Percentiles rank a stretch among this genome's conserved stretches.
phyloP scores from a whole-genome alignment of 2,329 filamentous ascomycete species.

The Pseudogymnoascus sp. region DNA sequence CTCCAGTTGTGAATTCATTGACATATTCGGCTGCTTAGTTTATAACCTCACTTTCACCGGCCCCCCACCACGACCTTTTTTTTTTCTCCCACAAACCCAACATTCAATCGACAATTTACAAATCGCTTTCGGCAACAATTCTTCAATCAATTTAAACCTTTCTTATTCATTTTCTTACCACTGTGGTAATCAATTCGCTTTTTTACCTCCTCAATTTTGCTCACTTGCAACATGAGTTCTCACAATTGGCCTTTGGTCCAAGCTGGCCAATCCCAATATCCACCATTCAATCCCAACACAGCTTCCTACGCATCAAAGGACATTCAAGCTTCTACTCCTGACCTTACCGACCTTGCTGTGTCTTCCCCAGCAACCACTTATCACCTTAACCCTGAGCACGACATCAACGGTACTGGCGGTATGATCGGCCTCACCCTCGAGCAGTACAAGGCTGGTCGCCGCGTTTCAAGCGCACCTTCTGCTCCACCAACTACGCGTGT shows the following conservation, averaged over 20 bases:
- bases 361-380: not conserved
- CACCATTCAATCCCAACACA: conserved; percentile 6
- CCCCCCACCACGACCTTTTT: not conserved
- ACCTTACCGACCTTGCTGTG: not conserved
- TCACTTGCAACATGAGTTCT: conserved; percentile 6
- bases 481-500: not conserved
- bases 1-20: conserved; percentile 4
- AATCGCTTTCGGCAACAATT: not conserved
- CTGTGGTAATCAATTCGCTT: not conserved
- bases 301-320: not conserved
- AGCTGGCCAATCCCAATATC: not conserved
- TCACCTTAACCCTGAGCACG: not conserved
- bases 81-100: not conserved
- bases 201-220: not conserved
- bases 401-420: not conserved
- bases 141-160: conserved; percentile 1
- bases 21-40: not conserved
- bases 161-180: not conserved
- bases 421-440: not conserved
- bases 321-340: not conserved
- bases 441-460: not conserved
- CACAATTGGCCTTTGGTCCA: not conserved
- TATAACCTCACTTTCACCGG: conserved; percentile 8
- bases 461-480: not conserved
- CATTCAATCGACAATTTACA: not conserved